phyloP scores from a whole-genome alignment of 2,329 filamentous ascomycete genomes.

The Pseudogymnoascus verrucosus region DNA sequence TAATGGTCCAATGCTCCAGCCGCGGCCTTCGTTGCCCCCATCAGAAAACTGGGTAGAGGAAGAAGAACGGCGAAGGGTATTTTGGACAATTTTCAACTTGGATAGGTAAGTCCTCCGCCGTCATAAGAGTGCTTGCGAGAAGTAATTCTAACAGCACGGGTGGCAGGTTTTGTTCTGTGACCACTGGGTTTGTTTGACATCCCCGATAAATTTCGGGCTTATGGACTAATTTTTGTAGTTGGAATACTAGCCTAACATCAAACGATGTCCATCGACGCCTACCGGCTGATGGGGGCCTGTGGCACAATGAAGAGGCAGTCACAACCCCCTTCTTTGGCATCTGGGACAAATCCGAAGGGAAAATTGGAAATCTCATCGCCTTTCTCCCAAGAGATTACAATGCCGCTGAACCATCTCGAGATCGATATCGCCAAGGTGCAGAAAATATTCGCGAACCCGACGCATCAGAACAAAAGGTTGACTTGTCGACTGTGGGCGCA shows the following conservation, averaged over 20 bases:
- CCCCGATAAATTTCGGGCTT: background rate
- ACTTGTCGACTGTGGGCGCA: slow-evolving; percentile 23
- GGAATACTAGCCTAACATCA: slow-evolving; percentile 31
- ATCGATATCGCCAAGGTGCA: slow-evolving; percentile 18
- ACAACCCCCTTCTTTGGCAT: slow-evolving; percentile 38
- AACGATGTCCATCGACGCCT: slow-evolving; percentile 28
- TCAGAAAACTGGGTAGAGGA: slow-evolving; percentile 30
- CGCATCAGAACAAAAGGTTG: slow-evolving; percentile 19
- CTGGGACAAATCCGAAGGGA: slow-evolving; percentile 33
- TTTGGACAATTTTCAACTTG: slow-evolving; percentile 49
- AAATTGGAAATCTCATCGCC: slow-evolving; percentile 32
- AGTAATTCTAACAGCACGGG: background rate
- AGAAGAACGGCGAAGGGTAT: slow-evolving; percentile 40
- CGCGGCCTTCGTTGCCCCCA: slow-evolving; percentile 24
- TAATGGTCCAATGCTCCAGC: slow-evolving; percentile 21
- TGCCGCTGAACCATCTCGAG: slow-evolving; percentile 13
- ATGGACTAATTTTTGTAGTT: slow-evolving; percentile 21
- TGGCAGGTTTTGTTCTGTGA: slow-evolving; percentile 10
- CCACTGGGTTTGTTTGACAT: slow-evolving; percentile 1
- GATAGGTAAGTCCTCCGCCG: slow-evolving; percentile 33
- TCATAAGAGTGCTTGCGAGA: slow-evolving; percentile 7
- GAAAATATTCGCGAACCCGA: slow-evolving; percentile 12
- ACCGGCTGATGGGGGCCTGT: slow-evolving; percentile 35
- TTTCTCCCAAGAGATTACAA: slow-evolving; percentile 29
- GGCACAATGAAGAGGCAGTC: slow-evolving; percentile 33